Percentiles rank a stretch among this genome's conserved stretches.
Conservation (phyloP, 225 moss, liverwort and hornwort species). For the Marchantia polymorpha region DNA sequence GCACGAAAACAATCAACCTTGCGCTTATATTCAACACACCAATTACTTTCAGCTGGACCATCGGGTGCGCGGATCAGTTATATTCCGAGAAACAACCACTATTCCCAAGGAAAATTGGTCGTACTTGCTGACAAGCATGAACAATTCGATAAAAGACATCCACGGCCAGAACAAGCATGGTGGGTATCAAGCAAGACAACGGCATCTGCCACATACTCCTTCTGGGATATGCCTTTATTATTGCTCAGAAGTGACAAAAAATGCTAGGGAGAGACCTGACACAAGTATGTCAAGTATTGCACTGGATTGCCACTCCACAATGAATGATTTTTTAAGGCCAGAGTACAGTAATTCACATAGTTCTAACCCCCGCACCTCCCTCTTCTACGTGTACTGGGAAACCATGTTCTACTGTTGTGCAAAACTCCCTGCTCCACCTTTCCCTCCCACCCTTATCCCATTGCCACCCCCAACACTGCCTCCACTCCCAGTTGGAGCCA, state of each 20-base stretch:
- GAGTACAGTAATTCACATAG: constrained; percentile 27
- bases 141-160: not conserved
- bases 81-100: no score
- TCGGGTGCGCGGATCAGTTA: no score
- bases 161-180: not conserved
- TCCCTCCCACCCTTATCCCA: constrained; percentile 38
- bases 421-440: constrained; percentile 47
- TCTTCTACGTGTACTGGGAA: constrained; percentile 23
- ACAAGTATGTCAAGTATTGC: constrained; percentile 24
- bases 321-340: constrained; percentile 51
- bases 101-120: not conserved
- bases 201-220: constrained; percentile 31
- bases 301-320: constrained; percentile 49
- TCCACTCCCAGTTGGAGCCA: constrained; percentile 40
- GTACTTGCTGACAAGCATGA: not conserved
- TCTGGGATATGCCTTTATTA: constrained; percentile 58
- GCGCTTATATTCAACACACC: no score
- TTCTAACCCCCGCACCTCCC: constrained; percentile 24
- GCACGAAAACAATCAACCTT: no score
- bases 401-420: constrained; percentile 42
- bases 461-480: constrained; percentile 32
- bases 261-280: constrained; percentile 26
- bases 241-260: constrained; percentile 43
- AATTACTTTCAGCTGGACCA: no score
- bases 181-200: not conserved